Conservation (phyloP, 495 filamentous ascomycete genomes). For the Bacidia rubella region DNA sequence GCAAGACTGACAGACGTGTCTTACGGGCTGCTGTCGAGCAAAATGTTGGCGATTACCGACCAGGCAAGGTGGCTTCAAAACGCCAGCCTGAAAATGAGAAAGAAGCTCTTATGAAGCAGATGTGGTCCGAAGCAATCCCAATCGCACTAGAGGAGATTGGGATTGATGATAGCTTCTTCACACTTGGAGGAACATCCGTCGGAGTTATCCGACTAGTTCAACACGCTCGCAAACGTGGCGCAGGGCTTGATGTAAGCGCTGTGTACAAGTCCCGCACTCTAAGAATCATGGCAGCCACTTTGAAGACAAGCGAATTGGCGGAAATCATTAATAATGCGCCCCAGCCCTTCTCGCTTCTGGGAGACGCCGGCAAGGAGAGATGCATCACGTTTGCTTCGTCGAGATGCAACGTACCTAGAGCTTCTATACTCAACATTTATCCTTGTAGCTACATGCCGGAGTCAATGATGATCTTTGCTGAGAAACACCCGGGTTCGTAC, state of each 20-base stretch:
- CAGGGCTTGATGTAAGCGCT: constrained; percentile 29
- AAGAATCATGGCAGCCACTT: too few species aligned
- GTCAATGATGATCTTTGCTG: too few species aligned
- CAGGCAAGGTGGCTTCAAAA: constrained; percentile 17
- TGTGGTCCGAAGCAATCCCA: constrained; percentile 26
- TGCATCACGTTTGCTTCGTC: too few species aligned
- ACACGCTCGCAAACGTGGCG: constrained; percentile 22
- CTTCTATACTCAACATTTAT: too few species aligned
- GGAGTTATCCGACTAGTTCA: constrained; percentile 34
- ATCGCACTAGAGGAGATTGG: constrained; percentile 25
- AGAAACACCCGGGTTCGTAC: too few species aligned
- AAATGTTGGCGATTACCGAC: constrained; percentile 20
- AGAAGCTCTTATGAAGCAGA: constrained; percentile 20
- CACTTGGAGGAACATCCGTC: constrained; percentile 38
- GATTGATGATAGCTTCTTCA: constrained; percentile 34
- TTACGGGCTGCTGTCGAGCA: constrained; percentile 21
- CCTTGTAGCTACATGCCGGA: too few species aligned
- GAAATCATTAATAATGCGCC: too few species aligned
- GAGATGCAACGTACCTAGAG: too few species aligned
- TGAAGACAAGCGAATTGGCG: too few species aligned
- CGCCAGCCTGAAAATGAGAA: constrained; percentile 17
- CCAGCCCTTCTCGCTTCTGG: too few species aligned
- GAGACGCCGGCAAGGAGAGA: too few species aligned
- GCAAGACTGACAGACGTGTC: constrained; percentile 25
- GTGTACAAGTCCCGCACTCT: constrained; percentile 7